Base-by-base conservation (phyloP, 2,329 filamentous ascomycete genomes). In the Neonectria punicea region DNA sequence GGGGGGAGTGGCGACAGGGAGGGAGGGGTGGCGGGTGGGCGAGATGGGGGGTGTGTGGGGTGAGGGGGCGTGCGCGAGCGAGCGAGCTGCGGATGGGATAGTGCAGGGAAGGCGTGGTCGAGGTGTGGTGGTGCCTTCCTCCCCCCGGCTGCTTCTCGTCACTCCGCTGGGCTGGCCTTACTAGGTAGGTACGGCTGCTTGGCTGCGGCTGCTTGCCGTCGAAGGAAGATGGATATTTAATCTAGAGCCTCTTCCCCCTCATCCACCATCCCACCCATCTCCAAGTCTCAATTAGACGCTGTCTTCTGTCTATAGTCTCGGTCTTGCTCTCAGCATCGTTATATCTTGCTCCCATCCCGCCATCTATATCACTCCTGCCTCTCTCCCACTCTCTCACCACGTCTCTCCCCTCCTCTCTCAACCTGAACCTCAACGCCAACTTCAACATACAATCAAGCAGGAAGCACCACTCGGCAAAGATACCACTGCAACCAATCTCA, bases 201-300 rank as follows among this genome's bases (percentile, higher is more conserved):
- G 56, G 63, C 41, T 63, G 54, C 53, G 65, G 58, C 68, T 71
- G 67, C 62, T 68, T 70, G 47, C 43, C 30, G 49, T 58, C 54
- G 60, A 57, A 43, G 59, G 49, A 63, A 58, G 54, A 56, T 57
- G 43, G 41, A 76, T 74, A 76, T 75, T 76, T 76, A 76, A 76
- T 72, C 65, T 74, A 73, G 61, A 75, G 73, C 71, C 66, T 74
- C 73, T 67, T 74, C 73, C 72, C 73, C 70, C 68, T 72, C 73
- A 68, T 67, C 64, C 58, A 51, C 66, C 53, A 46, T 65, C 67
- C 65, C 66, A 66, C 68, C 65, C 68, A 71, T 71, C 63, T 70
- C 64, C 61, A 70, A 72, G 61, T 50, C 53, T 72, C 61, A 63
- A 63, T 63, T 53, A 32, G 61, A 55, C 36, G 54, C 43, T 30